Conservation (phyloP, 306 rosid genomes). For the Alnus rubra region DNA sequence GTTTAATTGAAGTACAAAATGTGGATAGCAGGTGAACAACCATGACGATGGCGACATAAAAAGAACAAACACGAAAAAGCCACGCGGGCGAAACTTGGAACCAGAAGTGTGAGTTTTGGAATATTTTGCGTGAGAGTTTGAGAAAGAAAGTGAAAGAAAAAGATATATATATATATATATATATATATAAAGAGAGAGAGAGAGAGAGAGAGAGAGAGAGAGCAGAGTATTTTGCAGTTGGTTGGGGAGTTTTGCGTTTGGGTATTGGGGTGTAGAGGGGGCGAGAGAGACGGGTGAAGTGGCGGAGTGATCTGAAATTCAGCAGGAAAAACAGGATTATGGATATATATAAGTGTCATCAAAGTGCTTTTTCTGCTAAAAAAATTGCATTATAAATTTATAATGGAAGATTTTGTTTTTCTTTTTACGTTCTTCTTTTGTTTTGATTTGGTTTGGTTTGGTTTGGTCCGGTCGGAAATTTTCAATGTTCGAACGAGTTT, state of each 20-base stretch:
- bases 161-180: too few species aligned
- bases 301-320: background rate
- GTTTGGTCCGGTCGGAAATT: background rate
- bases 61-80: conserved; percentile 50
- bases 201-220: background rate
- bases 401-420: background rate
- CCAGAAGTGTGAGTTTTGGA: background rate
- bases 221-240: conserved; percentile 25
- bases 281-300: background rate
- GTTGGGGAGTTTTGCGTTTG: conserved; percentile 15
- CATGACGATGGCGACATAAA: conserved; percentile 30
- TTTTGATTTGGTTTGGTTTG: background rate
- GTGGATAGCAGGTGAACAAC: conserved; percentile 46
- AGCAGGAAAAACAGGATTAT: background rate
- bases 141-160: background rate
- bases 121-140: conserved; percentile 20
- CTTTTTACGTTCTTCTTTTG: background rate
- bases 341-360: background rate
- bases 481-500: too few species aligned
- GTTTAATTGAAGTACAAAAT: conserved; percentile 25
- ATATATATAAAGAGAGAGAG: background rate
- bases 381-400: background rate
- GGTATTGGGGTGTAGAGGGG: background rate
- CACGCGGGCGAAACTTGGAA: conserved; percentile 21
- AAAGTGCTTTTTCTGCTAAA: background rate